These are phyloP conservation scores for Tolypocladium nubicola DNA, from an alignment of 2,329 filamentous ascomycete species.

Conservation along the genomic window DNA sequence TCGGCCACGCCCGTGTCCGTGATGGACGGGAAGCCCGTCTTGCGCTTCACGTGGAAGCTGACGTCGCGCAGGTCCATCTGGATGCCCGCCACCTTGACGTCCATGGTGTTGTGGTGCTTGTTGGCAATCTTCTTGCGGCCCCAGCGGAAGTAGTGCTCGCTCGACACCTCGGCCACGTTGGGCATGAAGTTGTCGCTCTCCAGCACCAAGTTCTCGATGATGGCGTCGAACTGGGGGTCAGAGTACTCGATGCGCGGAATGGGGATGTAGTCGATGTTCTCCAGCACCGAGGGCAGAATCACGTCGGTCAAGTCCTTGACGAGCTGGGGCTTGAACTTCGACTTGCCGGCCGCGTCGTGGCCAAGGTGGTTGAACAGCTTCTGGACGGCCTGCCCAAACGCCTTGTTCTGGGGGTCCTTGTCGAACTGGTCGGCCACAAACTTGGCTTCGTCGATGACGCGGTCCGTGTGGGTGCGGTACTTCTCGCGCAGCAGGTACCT, in stretches of 20 bases:
- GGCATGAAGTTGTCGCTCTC: slow-evolving; percentile 96
- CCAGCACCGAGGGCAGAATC: slow-evolving; percentile 72
- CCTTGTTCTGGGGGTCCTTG: slow-evolving; percentile 74
- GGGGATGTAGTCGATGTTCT: slow-evolving; percentile 81
- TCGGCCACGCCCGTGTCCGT: slow-evolving; percentile 84
- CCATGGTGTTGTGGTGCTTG: slow-evolving; percentile 71
- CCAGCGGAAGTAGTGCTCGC: slow-evolving; percentile 91
- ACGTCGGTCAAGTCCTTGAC: slow-evolving; percentile 81
- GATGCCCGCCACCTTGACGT: slow-evolving; percentile 77
- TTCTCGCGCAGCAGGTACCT: slow-evolving; percentile 79
- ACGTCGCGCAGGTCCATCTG: slow-evolving; percentile 90
- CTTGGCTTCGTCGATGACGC: slow-evolving; percentile 79
- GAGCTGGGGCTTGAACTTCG: slow-evolving; percentile 84
- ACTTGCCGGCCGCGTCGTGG: slow-evolving; percentile 73
- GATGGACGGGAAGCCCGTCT: slow-evolving; percentile 82
- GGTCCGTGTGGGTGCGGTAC: slow-evolving; percentile 78
- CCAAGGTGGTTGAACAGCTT: slow-evolving; percentile 86
- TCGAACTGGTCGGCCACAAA: slow-evolving; percentile 87
- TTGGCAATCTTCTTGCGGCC: slow-evolving; percentile 79
- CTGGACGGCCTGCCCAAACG: slow-evolving; percentile 63
- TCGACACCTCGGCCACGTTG: slow-evolving; percentile 78
- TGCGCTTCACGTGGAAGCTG: slow-evolving; percentile 89
- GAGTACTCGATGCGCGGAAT: slow-evolving; percentile 90
- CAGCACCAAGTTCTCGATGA: slow-evolving; percentile 89
- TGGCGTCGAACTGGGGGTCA: slow-evolving; percentile 71